Base-by-base conservation (phyloP, 108 stramenopile genomes). In the Schizochytrium sp. region DNA sequence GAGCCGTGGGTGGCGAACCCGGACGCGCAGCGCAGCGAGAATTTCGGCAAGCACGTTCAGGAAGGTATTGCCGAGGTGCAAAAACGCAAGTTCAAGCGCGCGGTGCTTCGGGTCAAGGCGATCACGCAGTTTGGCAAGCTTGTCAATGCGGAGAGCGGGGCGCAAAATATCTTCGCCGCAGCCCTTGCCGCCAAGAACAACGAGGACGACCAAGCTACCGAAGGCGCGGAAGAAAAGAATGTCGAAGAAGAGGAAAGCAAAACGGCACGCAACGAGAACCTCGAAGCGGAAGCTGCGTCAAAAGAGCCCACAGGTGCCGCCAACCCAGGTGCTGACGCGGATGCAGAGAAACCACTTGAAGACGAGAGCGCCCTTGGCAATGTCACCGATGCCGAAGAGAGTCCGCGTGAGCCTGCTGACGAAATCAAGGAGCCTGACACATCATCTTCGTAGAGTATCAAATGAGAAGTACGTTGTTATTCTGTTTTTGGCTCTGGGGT, bases 1-100 rank as follows among this genome's bases (percentile, higher is more conserved):
- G 96, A 97, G 91, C 93, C 94, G 1, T 97, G 96, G 96, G 60
- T 97, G 16, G 72, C 76, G 16, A 83, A 83, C 76, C 76, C 76
- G 28, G 76, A 83, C 16, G 76, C 76, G 28, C 76, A 83, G 76
- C 19, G 76, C 23, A 53, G 12, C 6, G 76, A n/a, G 2, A 53
- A 47, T 4, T 53, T 83, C 23, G 76, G 76, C 51, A 53, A 83
- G 25, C 76, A 83, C 23, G 76, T 83, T 23, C n/a, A 25, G 48
- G 76, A 83, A 45, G 76, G 76, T 34, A 83, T 83, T 53, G 76
- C 45, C 51, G 51, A 83, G 51, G 51, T 83, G 25, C 76, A 53
- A 3, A 83, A 83, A 23, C 76, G 51, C 48, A 83, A 83, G 76
- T 53, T 83, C 51, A 83, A 83, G 51, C 45, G 76, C 45, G 76